Evolutionary conservation across 1,139 yeast species (phyloP).

Genomic region (Pichia sp.): DNA sequence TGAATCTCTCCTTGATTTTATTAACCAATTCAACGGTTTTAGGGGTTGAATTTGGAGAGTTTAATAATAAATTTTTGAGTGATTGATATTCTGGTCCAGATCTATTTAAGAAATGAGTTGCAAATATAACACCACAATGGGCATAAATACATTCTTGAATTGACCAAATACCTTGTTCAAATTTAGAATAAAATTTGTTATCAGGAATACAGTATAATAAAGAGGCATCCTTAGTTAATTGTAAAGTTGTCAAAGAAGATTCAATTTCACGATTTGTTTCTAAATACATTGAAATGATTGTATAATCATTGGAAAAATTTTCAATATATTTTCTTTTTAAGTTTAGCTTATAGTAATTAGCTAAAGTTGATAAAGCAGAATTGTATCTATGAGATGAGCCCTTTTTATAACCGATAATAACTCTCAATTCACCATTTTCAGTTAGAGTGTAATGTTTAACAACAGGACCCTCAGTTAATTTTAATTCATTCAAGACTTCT

Average conservation of each 20-base stretch:
- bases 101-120: constrained; percentile 89
- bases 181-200: constrained; percentile 69
- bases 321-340: constrained; percentile 91
- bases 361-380: constrained; percentile 81
- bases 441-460: constrained; percentile 81
- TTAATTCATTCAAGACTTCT: constrained; percentile 63
- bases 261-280: constrained; percentile 42
- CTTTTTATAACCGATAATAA: constrained; percentile 83
- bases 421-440: constrained; percentile 71
- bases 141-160: constrained; percentile 93
- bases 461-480: constrained; percentile 82
- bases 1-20: constrained; percentile 78
- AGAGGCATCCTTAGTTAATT: constrained; percentile 91
- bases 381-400: constrained; percentile 81
- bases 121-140: constrained; percentile 88
- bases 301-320: constrained; percentile 83
- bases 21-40: constrained; percentile 71
- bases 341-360: constrained; percentile 80
- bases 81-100: constrained; percentile 86
- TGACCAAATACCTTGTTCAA: constrained; percentile 72
- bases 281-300: constrained; percentile 82
- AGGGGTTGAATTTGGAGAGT: constrained; percentile 49
- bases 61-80: constrained; percentile 48
- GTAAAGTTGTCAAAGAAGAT: constrained; percentile 74
- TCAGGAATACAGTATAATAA: constrained; percentile 87